Evolutionary conservation across 169 alveolate species (phyloP).

Genomic region (Cryptosporidium ubiquitum): DNA sequence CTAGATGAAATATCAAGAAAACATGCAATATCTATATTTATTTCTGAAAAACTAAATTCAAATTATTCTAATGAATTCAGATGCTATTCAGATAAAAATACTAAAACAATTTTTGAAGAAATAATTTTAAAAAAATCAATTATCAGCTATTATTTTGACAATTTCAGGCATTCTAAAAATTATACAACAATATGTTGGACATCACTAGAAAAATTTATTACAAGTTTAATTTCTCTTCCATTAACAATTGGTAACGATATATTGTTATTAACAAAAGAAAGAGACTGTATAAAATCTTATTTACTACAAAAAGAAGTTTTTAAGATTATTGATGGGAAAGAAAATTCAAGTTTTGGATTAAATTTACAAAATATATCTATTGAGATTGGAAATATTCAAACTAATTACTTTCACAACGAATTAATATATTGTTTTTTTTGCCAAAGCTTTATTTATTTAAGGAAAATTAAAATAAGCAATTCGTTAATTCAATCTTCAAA

Average conservation of each 20-base stretch:
- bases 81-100: not conserved
- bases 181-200: not conserved
- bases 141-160: conserved; percentile 5
- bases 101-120: not conserved
- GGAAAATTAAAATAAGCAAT: not conserved
- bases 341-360: conserved; percentile 15
- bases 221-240: conserved; percentile 29
- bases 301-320: conserved; percentile 9
- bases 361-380: conserved; percentile 11
- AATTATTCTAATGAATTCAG: not conserved
- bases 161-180: not conserved
- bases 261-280: conserved; percentile 14
- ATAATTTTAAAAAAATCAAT: not conserved
- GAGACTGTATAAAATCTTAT: conserved; percentile 53
- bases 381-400: conserved; percentile 32
- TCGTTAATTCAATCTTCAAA: not conserved
- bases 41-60: not conserved
- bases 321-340: not conserved
- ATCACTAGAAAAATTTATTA: conserved; percentile 7
- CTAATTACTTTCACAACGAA: conserved; percentile 13
- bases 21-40: conserved; percentile 31
- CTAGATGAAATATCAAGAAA: conserved; percentile 38
- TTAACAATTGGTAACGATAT: conserved; percentile 5
- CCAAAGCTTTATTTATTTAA: not conserved
- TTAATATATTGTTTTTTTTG: conserved; percentile 30